Evolutionary conservation across 2,329 filamentous ascomycete species (phyloP).

Genomic region (Colletotrichum spinosum): DNA sequence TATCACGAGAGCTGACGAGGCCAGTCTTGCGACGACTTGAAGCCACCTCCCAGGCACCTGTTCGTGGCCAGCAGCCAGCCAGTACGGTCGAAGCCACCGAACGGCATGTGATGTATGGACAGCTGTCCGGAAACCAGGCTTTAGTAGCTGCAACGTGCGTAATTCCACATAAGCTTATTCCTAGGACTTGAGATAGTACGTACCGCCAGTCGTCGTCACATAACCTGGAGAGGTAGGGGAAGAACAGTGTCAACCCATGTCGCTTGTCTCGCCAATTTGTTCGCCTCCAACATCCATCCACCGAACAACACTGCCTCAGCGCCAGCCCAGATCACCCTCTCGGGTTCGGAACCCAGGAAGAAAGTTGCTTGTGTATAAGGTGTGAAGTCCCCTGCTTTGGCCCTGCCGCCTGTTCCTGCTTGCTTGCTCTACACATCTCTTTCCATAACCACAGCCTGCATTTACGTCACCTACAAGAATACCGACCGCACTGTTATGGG

Average conservation of each 20-base stretch:
- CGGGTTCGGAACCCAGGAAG: no score
- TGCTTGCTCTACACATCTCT: constrained; percentile 1
- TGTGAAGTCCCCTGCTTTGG: background rate
- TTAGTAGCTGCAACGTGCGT: constrained; percentile 19
- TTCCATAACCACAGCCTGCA: background rate
- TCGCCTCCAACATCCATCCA: no score
- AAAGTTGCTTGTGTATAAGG: constrained; percentile 16
- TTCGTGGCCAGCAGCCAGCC: constrained; percentile 9
- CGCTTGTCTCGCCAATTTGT: no score
- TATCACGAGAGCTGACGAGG: constrained; percentile 35
- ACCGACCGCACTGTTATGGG: constrained; percentile 25
- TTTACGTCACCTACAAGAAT: background rate
- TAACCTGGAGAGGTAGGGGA: no score
- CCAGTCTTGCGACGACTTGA: constrained; percentile 35
- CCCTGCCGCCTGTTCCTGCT: background rate
- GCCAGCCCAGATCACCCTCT: no score
- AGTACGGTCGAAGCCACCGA: background rate
- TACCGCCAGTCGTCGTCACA: no score
- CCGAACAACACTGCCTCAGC: no score
- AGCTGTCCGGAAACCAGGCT: background rate
- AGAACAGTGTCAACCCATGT: no score
- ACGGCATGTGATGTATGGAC: constrained; percentile 34
- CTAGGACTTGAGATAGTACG: constrained; percentile 1
- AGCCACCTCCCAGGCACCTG: constrained; percentile 35
- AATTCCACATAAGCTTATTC: constrained; percentile 33